Evolutionary conservation across 495 filamentous ascomycete species (phyloP).

Genomic region (Talaromyces liani): DNA sequence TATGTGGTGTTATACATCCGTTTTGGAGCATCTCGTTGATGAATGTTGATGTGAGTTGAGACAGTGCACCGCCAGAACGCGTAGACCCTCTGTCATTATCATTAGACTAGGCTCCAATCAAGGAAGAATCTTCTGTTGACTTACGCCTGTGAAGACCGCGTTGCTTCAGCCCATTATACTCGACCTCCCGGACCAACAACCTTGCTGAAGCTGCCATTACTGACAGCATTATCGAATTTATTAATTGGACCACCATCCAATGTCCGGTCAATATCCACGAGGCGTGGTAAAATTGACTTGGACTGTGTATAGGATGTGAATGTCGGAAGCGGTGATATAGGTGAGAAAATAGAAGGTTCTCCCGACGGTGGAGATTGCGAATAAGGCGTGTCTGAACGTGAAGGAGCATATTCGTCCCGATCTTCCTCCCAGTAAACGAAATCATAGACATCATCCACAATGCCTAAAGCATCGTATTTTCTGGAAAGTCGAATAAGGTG

Average conservation of each 20-base stretch:
- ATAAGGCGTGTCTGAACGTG: background rate
- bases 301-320: background rate
- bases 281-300: conserved; percentile 35
- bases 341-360: background rate
- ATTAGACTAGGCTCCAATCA: background rate
- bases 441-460: conserved; percentile 69
- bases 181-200: conserved; percentile 59
- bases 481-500: conserved; percentile 49
- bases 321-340: background rate
- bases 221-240: conserved; percentile 57
- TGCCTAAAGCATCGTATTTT: conserved; percentile 51
- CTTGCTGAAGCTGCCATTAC: conserved; percentile 68
- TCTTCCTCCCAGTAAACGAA: conserved; percentile 47
- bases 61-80: conserved; percentile 62
- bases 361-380: background rate
- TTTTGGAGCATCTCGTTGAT: conserved; percentile 45
- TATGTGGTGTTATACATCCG: conserved; percentile 37
- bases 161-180: conserved; percentile 65
- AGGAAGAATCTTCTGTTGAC: conserved; percentile 7
- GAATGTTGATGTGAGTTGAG: conserved; percentile 57
- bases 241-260: conserved; percentile 34
- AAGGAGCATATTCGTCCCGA: background rate
- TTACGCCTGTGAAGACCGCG: conserved; percentile 50
- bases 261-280: conserved; percentile 56
- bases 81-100: conserved; percentile 42